Base-by-base conservation (phyloP, 805 yeast species). In the Nakazawaea pomicola region DNA sequence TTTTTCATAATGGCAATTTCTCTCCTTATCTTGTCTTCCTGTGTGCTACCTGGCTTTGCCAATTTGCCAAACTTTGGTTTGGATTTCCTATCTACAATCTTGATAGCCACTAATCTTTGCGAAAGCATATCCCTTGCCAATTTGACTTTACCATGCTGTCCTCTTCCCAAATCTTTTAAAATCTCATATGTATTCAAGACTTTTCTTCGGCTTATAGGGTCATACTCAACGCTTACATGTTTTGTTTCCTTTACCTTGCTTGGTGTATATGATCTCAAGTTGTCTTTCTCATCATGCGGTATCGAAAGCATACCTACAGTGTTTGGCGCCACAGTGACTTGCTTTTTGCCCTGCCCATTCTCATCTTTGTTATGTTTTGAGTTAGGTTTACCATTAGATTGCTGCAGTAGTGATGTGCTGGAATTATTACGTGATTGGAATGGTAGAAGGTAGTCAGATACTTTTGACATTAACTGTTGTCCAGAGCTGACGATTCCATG, bases 61-160 rank as follows among this genome's bases (percentile, higher is more conserved):
- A 58, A 34, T 40, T 72, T 58, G 21, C 79, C 83, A 4, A 75
- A 57, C 11, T 69, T 65, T 3, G 78, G 80, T 35, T 75, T 66
- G 1, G 74, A 78, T 38, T 77, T 77, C 41, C 97, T 72, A 61
- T 87, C 90, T 33, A 93, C 88, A 38, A 93, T 86, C 58, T 93
- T 93, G 42, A 93, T 89, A 3, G 99, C 99, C n/a, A 88, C 95
- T 24, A 77, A 65, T 49, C 74, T 79, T 33, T 73, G 68, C 5
- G 72, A 61, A n/a, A 74, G 68, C 41, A 81, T 61, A 56, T 90
- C 91, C 45, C 75, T 75, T 0, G 95, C 99, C 15, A 93, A 70
- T 58, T 93, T 93, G 32, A 93, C 99, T 59, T 88, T 91, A n/a
- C 99, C 98, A 62, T 91, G 98, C 59, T 90, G 96, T n/a, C 99